Conservation (phyloP, 2,329 filamentous ascomycete genomes). For the Lizonia empirigonia region DNA sequence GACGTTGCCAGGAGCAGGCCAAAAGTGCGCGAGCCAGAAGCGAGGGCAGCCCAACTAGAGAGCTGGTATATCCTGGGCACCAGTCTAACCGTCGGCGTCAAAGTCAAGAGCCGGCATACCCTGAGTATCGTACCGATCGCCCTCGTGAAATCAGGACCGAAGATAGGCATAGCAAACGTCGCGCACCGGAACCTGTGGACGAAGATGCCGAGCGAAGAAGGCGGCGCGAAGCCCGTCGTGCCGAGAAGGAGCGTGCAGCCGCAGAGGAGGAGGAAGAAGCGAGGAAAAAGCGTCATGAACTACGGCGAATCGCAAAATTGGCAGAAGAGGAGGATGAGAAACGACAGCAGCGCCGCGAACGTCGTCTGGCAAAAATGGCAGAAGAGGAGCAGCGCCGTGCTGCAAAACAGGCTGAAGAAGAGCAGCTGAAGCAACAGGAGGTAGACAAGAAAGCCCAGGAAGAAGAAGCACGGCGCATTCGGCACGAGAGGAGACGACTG, state of each 20-base stretch:
- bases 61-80: conserved; percentile 35
- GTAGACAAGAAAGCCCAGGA: conserved; percentile 28
- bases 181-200: conserved; percentile 31
- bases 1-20: conserved; percentile 28
- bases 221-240: conserved; percentile 37
- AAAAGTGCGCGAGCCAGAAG: conserved; percentile 28
- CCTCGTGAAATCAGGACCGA: conserved; percentile 35
- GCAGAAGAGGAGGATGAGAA: conserved; percentile 33
- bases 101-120: conserved; percentile 38
- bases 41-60: conserved; percentile 28
- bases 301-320: conserved; percentile 31
- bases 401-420: conserved; percentile 25
- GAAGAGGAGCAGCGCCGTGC: conserved; percentile 35
- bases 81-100: conserved; percentile 33
- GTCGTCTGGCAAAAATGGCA: conserved; percentile 32
- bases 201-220: conserved; percentile 35
- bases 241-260: conserved; percentile 35
- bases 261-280: conserved; percentile 36
- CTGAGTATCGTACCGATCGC: conserved; percentile 36
- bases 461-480: conserved; percentile 36
- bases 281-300: conserved; percentile 36
- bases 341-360: conserved; percentile 36
- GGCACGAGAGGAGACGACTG: conserved; percentile 35
- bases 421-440: conserved; percentile 27
- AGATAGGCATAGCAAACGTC: conserved; percentile 39